A percentile compares a stretch with the other conserved stretches of the same genome.
Evolutionary conservation across 306 rosid species (phyloP).

Genomic region (Lagenaria siceraria): DNA sequence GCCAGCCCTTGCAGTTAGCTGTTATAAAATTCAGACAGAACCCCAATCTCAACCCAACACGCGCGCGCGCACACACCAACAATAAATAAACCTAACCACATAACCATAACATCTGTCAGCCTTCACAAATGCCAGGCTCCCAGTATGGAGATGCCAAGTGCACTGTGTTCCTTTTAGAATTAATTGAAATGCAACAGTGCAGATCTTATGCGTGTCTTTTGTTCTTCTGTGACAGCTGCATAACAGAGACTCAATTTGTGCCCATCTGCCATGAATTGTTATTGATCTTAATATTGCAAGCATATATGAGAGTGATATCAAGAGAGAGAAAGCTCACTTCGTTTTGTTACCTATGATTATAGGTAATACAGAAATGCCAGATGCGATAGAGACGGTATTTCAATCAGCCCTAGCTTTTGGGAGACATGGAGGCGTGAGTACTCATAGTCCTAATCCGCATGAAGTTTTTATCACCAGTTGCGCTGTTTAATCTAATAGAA

Average conservation of each 20-base stretch:
- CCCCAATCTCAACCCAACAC: not conserved
- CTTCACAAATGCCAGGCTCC: too few relatives aligned
- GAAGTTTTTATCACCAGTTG: slow-evolving; percentile 1
- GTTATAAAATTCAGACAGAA: not conserved
- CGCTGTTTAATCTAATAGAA: not conserved
- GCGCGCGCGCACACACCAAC: not conserved
- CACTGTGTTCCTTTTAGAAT: not conserved
- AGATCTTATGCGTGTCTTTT: not conserved
- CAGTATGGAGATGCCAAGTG: not conserved
- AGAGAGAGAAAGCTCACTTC: not conserved
- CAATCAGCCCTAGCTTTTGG: slow-evolving; percentile 92
- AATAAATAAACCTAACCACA: not conserved
- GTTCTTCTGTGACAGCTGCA: not conserved
- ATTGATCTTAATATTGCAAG: not conserved
- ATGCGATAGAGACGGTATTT: slow-evolving; percentile 96
- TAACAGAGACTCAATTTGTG: not conserved
- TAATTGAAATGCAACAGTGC: not conserved
- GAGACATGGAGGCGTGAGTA: slow-evolving; percentile 81
- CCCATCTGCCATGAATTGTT: not conserved
- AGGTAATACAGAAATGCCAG: slow-evolving; percentile 94
- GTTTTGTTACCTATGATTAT: slow-evolving; percentile 16
- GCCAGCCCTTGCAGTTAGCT: not conserved
- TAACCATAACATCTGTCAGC: too few relatives aligned
- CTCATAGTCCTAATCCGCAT: slow-evolving; percentile 7
- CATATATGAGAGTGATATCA: not conserved